Evolutionary conservation across 345 rosid species (phyloP), one percentile per base, ranked within the genome.

Genomic region (Syzygium aqueum): DNA sequence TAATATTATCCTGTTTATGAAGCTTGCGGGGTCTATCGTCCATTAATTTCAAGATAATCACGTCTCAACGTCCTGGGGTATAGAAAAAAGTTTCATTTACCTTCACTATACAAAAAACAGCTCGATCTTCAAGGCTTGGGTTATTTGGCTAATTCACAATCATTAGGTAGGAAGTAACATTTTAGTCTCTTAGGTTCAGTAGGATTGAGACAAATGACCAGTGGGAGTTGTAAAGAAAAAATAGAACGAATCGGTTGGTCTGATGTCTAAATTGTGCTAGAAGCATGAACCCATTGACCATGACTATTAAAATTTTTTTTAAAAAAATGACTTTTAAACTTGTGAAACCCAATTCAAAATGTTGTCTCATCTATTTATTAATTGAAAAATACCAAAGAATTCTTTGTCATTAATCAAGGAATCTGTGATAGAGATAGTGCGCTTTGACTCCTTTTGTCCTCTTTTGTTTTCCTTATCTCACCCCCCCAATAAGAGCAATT

Each of bases 51-150:
- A 28, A 59, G 28, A 59, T 59, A 59, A 59, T 59, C 40, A 54
- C 25, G 12, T 57, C 4, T 57, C 63, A 8, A 7, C 0, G 46
- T 33, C 2, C 0, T 9, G 21, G 8, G 37, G 19, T 67, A 4
- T 28, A 8, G 7, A 65, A 16, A 7, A 63, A 28, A 65, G 17
- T 6, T 6, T 28, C 22, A 15, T 67, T 67, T 33, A 17, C 46
- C 7, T 67, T 17, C 11, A 2, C 10, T 9, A 2, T 33, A 67
- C 23, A 17, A 2, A 30, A 67, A 2, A 4, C 15, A 28, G 77
- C 16, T 65, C 21, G 19, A 30, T 2, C 46, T 67, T 67, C 23
- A 33, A 33, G 3, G 46, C 5, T 8, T 33, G 80, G 13, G 80
- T 8, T 17, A 33, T 67, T 8, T 23, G 40, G 80, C 80, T 17